These are phyloP conservation scores for Bipolaris sorokiniana DNA, from an alignment of 2,329 filamentous ascomycete genomes.

Conservation along the genomic window DNA sequence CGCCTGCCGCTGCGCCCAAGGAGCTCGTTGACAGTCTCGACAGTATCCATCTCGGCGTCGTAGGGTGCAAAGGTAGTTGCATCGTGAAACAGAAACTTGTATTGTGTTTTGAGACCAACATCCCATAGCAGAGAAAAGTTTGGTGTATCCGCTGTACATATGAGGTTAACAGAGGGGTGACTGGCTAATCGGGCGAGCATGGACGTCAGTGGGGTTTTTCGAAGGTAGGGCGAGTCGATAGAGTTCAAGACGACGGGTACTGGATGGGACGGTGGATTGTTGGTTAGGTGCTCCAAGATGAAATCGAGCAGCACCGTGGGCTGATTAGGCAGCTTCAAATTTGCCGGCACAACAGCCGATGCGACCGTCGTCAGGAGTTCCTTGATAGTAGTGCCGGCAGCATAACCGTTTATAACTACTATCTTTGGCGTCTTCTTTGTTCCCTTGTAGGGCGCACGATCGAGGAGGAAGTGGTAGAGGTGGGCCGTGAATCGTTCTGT, in stretches of 20 bases:
- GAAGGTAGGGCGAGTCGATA: constrained; percentile 79
- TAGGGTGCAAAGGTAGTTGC: constrained; percentile 86
- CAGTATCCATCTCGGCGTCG: constrained; percentile 76
- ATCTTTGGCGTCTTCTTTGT: constrained; percentile 62
- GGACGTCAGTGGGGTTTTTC: constrained; percentile 71
- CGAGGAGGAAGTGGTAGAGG: constrained; percentile 58
- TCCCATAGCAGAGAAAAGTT: constrained; percentile 92
- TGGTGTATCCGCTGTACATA: constrained; percentile 86
- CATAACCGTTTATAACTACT: constrained; percentile 86
- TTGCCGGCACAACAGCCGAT: constrained; percentile 61
- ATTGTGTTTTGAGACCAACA: constrained; percentile 77
- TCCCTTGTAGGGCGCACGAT: constrained; percentile 35
- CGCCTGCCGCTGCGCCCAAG: constrained; percentile 80
- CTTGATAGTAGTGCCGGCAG: constrained; percentile 67
- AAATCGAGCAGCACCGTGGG: constrained; percentile 71
- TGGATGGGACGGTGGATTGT: constrained; percentile 42
- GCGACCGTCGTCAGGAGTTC: constrained; percentile 75
- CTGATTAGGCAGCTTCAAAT: constrained; percentile 66
- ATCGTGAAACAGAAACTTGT: constrained; percentile 91
- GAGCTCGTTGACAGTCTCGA: constrained; percentile 88
- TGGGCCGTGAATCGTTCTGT: constrained; percentile 77
- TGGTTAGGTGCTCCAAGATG: constrained; percentile 66
- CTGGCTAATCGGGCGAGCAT: constrained; percentile 78
- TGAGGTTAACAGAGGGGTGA: constrained; percentile 72
- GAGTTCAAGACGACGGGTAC: constrained; percentile 82